Conservation (phyloP, 164 flowering plant genomes). For the Magnolia officinalis region DNA sequence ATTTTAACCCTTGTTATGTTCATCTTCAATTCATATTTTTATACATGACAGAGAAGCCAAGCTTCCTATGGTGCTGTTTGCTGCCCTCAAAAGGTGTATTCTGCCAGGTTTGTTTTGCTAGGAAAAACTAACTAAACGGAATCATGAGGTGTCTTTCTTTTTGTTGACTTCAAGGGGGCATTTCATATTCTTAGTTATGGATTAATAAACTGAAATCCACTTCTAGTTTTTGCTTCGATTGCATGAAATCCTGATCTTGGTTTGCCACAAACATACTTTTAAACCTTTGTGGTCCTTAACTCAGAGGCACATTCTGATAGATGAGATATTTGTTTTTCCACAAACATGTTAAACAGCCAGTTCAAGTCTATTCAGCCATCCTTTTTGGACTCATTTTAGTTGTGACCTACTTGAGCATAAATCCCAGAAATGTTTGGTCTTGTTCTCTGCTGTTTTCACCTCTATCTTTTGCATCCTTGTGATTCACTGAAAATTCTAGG, state of each 20-base stretch:
- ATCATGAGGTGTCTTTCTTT: background rate
- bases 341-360: background rate
- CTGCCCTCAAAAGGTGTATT: constrained; percentile 4
- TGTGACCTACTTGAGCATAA: background rate
- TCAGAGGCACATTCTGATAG: background rate
- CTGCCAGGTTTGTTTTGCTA: constrained; percentile 1
- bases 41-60: constrained; percentile 4
- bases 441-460: background rate
- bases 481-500: background rate
- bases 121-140: background rate
- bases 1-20: background rate
- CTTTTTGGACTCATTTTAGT: background rate
- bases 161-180: background rate
- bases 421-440: background rate
- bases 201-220: background rate
- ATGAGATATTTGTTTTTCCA: background rate
- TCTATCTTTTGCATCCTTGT: background rate
- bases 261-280: background rate
- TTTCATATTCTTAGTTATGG: background rate
- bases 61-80: background rate
- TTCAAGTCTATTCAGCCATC: background rate
- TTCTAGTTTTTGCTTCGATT: background rate
- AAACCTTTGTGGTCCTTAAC: too few relatives aligned
- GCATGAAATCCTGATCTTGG: background rate
- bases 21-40: background rate